Evolutionary conservation across 768 basidiomycete species (phyloP).

Genomic region (Crucibulum laeve): DNA sequence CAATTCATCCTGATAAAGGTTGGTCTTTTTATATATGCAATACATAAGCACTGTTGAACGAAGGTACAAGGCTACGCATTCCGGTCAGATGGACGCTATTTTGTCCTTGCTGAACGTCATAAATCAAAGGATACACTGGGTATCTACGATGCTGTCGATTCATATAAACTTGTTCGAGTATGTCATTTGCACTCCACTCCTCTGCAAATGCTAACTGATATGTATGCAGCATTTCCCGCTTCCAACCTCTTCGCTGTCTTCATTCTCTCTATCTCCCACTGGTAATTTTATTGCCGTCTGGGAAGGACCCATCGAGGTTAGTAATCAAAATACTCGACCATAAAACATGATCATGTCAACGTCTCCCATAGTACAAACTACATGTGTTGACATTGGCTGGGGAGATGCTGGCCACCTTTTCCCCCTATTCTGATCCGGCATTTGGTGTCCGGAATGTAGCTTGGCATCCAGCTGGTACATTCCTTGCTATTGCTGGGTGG

Average conservation of each 20-base stretch:
- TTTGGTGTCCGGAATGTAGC: constrained; percentile 74
- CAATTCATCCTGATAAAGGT: constrained; percentile 81
- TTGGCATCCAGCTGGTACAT: constrained; percentile 87
- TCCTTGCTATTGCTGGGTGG: constrained; percentile 81
- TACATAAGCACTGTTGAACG: constrained; percentile 1
- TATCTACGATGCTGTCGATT: constrained; percentile 71
- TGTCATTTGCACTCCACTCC: constrained; percentile 13
- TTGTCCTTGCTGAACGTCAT: constrained; percentile 84
- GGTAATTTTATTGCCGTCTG: constrained; percentile 76
- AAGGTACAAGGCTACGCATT: constrained; percentile 67
- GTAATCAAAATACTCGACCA: constrained; percentile 11
- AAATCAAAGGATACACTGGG: constrained; percentile 86
- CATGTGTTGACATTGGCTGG: constrained; percentile 67
- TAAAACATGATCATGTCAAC: constrained; percentile 3
- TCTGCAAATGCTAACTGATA: not conserved
- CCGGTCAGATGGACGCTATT: constrained; percentile 76
- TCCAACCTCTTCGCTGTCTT: constrained; percentile 68
- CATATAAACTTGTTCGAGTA: constrained; percentile 73
- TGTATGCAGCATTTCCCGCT: constrained; percentile 72
- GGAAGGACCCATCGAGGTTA: constrained; percentile 82
- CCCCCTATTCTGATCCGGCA: constrained; percentile 72
- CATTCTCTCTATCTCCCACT: constrained; percentile 70
- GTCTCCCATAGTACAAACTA: constrained; percentile 61
- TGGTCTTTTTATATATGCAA: constrained; percentile 7
- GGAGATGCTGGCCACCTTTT: constrained; percentile 58